phyloP scores from a whole-genome alignment of 345 rosid genomes.

The Gynandropsis gynandra region DNA sequence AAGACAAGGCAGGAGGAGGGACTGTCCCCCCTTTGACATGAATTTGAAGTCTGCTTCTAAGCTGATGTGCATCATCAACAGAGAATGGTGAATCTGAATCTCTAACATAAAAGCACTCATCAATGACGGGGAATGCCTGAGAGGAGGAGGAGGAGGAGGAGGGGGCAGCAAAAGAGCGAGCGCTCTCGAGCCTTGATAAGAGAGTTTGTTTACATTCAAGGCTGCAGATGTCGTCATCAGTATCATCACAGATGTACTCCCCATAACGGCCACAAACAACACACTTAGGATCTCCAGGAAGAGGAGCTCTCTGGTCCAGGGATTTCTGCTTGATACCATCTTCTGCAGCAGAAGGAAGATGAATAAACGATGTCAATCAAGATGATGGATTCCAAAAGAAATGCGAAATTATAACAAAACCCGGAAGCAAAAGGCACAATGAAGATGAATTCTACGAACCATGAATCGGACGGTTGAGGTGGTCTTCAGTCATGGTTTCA shows the following conservation, averaged over 20 bases:
- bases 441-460: no score
- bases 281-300: constrained; percentile 65
- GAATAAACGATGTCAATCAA: no score
- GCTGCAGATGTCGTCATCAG: constrained; percentile 86
- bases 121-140: constrained; percentile 48
- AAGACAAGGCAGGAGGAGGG: constrained; percentile 59
- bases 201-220: constrained; percentile 68
- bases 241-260: constrained; percentile 78
- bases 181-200: constrained; percentile 27
- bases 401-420: no score
- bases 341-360: constrained; percentile 11
- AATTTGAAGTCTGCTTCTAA: constrained; percentile 72
- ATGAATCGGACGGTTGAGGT: no score
- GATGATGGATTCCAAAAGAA: no score
- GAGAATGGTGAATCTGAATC: constrained; percentile 33
- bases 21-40: constrained; percentile 44
- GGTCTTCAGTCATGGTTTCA: no score
- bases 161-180: constrained; percentile 16
- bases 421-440: no score
- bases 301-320: constrained; percentile 64
- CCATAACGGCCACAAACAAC: constrained; percentile 77
- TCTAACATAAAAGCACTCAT: constrained; percentile 75
- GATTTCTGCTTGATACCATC: constrained; percentile 51
- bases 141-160: constrained; percentile 22
- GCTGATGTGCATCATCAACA: constrained; percentile 31